Conservation (phyloP, 73 alveolate genomes). For the Urostyla sp. region DNA sequence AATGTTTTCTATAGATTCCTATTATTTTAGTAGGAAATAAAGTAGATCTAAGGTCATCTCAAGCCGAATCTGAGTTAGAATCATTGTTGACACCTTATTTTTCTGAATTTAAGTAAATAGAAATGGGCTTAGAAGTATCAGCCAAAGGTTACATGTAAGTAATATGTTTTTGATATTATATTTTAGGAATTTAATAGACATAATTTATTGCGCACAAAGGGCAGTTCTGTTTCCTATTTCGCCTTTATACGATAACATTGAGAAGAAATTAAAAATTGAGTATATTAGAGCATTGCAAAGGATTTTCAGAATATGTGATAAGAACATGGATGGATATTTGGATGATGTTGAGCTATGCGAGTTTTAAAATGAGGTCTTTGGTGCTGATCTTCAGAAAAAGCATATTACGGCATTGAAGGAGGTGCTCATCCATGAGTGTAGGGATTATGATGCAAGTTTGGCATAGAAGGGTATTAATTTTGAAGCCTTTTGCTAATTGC, state of each 20-base stretch:
- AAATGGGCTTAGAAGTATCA: conserved; percentile 75
- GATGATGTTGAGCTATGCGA: conserved; percentile 63
- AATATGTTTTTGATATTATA: too few species aligned
- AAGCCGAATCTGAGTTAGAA: conserved; percentile 48
- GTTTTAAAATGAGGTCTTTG: conserved; percentile 64
- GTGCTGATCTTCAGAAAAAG: conserved; percentile 44
- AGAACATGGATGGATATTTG: conserved; percentile 50
- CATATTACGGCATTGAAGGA: conserved; percentile 71
- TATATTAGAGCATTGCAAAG: conserved; percentile 68
- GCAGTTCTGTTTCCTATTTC: conserved; percentile 78
- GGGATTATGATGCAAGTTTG: conserved; percentile 13
- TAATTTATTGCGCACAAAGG: conserved; percentile 70
- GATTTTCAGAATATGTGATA: conserved; percentile 75
- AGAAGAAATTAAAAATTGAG: conserved; percentile 63
- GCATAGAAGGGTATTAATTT: conserved; percentile 56
- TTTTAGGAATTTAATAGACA: conserved; percentile 68
- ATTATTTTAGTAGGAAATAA: conserved; percentile 75
- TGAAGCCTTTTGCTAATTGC: conserved; percentile 63
- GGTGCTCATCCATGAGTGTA: conserved; percentile 57
- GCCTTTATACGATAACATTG: conserved; percentile 67
- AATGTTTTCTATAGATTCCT: conserved; percentile 16
- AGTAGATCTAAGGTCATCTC: conserved; percentile 64
- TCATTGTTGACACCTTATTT: conserved; percentile 59
- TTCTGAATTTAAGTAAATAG: conserved; percentile 66
- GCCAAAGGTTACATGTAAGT: conserved; percentile 69